Evolutionary conservation across 441 rosid genomes (phyloP).

Genomic region (Erodium trifolium): DNA sequence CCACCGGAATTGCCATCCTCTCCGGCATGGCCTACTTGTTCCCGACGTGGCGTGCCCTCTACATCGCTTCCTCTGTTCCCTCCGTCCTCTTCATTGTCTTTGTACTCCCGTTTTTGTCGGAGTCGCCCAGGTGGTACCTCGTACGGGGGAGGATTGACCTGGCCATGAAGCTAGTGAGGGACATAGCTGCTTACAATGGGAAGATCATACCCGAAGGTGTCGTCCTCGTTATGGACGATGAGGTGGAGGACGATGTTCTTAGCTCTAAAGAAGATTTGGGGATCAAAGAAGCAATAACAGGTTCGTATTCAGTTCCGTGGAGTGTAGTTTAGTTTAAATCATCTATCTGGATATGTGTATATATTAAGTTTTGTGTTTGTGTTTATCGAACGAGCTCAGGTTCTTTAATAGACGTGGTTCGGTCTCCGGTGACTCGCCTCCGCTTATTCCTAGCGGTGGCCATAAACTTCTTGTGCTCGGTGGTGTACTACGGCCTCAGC

Average conservation of each 20-base stretch:
- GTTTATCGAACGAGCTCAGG: conserved; percentile 17
- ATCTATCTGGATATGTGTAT: no score
- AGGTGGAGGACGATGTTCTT: neutral
- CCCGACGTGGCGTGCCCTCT: conserved; percentile 65
- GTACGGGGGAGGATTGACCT: conserved; percentile 57
- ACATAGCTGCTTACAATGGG: conserved; percentile 52
- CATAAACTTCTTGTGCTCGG: conserved; percentile 61
- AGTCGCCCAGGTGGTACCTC: conserved; percentile 89
- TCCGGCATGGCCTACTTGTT: conserved; percentile 61
- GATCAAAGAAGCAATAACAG: conserved; percentile 32
- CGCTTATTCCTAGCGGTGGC: conserved; percentile 45
- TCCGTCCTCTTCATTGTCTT: conserved; percentile 54
- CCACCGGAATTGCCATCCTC: conserved; percentile 59
- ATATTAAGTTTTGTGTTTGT: no score
- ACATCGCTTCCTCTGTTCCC: conserved; percentile 62
- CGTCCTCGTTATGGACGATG: conserved; percentile 51
- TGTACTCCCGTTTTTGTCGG: conserved; percentile 63
- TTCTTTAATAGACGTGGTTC: conserved; percentile 50
- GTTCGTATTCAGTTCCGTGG: neutral
- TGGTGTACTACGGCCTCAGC: conserved; percentile 83
- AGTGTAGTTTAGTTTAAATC: no score
- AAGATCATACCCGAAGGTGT: conserved; percentile 50
- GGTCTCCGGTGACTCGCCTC: conserved; percentile 51
- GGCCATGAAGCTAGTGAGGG: conserved; percentile 60
- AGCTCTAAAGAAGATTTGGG: conserved; percentile 17